Conservation (phyloP, 768 basidiomycete genomes). For the Leucosporidium creatinivorum region DNA sequence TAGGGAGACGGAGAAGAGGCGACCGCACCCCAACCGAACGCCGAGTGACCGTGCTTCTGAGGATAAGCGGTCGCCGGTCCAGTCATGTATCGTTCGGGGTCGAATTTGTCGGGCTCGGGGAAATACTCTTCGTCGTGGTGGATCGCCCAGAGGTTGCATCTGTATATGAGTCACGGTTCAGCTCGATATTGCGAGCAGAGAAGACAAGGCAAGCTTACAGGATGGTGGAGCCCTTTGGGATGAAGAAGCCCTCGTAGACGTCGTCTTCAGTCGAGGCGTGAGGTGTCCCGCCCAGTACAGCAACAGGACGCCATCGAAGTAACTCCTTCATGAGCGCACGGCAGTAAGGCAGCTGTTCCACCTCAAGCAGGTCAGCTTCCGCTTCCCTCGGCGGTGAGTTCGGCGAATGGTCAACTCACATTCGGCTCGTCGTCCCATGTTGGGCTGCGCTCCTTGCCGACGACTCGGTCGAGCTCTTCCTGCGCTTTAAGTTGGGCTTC, state of each 20-base stretch:
- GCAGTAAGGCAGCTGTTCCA: slow-evolving; percentile 23
- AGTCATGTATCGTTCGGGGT: not conserved
- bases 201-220: not conserved
- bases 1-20: no score
- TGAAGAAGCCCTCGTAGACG: slow-evolving; percentile 23
- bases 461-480: slow-evolving; percentile 24
- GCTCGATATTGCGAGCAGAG: not conserved
- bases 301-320: slow-evolving; percentile 30
- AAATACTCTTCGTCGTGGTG: slow-evolving; percentile 26
- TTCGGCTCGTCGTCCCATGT: slow-evolving; percentile 13
- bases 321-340: slow-evolving; percentile 16
- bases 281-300: slow-evolving; percentile 29
- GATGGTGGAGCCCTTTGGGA: slow-evolving; percentile 26
- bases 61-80: slow-evolving; percentile 1
- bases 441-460: slow-evolving; percentile 15
- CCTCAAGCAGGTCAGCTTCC: not conserved
- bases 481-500: slow-evolving; percentile 17
- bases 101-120: slow-evolving; percentile 8
- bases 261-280: slow-evolving; percentile 22
- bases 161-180: not conserved
- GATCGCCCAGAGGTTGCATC: slow-evolving; percentile 18
- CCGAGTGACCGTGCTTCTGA: slow-evolving; percentile 9
- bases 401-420: not conserved
- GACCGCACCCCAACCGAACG: slow-evolving; percentile 1
- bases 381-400: not conserved